These are phyloP conservation scores for Blastobotrys chiropterorum DNA, from an alignment of 805 yeast genomes.

Conservation along the genomic window DNA sequence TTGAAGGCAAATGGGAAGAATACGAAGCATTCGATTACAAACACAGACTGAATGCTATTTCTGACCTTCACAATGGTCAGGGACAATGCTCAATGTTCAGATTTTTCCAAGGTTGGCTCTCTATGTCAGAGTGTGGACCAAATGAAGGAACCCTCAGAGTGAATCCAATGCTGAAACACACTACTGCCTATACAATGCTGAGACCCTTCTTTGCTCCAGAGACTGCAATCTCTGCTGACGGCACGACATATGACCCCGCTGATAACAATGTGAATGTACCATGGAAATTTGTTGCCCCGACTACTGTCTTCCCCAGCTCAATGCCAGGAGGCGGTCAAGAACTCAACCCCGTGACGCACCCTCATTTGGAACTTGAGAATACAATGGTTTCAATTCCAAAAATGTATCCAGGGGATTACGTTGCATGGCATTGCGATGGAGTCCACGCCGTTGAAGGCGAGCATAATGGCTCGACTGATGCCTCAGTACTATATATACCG, in stretches of 20 bases:
- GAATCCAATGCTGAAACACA: constrained; percentile 34
- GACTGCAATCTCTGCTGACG: constrained; percentile 13
- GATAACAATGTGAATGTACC: constrained; percentile 5
- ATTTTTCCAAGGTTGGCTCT: constrained; percentile 42
- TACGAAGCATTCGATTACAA: constrained; percentile 37
- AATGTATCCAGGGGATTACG: constrained; percentile 39
- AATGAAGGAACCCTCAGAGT: constrained; percentile 38
- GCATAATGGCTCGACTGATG: constrained; percentile 32
- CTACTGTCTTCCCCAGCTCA: constrained; percentile 37
- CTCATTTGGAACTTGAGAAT: constrained; percentile 32
- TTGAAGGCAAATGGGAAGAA: constrained; percentile 37
- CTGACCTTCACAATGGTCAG: constrained; percentile 30
- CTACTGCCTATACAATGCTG: constrained; percentile 36
- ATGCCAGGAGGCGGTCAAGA: constrained; percentile 35
- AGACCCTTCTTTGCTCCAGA: constrained; percentile 36
- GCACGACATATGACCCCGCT: constrained; percentile 3
- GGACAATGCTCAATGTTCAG: constrained; percentile 35
- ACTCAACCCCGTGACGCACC: constrained; percentile 28
- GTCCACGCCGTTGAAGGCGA: constrained; percentile 38
- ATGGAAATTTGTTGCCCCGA: constrained; percentile 28
- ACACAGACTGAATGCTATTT: constrained; percentile 31
- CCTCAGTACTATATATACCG: constrained; percentile 37
- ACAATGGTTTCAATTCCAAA: constrained; percentile 34
- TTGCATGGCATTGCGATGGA: constrained; percentile 40
- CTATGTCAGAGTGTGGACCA: constrained; percentile 32